Evolutionary conservation across 768 basidiomycete species (phyloP).

Genomic region (Coprinellus micaceus): DNA sequence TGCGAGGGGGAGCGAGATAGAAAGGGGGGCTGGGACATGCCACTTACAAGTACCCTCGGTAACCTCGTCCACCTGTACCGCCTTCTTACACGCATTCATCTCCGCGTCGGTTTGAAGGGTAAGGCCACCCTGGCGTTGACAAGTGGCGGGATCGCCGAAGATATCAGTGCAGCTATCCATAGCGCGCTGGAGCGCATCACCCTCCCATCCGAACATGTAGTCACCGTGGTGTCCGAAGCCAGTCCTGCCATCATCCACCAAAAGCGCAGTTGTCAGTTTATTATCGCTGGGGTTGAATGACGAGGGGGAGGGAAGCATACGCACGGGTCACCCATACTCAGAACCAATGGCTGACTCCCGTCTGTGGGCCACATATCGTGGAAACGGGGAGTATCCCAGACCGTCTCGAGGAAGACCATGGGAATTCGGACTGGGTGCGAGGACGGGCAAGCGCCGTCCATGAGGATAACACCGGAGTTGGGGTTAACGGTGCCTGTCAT

Average conservation of each 20-base stretch:
- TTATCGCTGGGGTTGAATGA: background rate
- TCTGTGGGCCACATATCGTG: constrained; percentile 4
- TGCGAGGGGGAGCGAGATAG: too few species aligned
- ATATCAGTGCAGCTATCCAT: constrained; percentile 2
- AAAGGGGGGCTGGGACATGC: too few species aligned
- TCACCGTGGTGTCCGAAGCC: constrained; percentile 3
- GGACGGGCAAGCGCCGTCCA: constrained; percentile 1
- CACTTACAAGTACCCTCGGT: constrained; percentile 1
- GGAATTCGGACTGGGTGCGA: constrained; percentile 1
- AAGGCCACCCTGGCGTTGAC: background rate
- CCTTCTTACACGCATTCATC: constrained; percentile 3
- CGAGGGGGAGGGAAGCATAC: background rate
- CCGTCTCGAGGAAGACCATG: constrained; percentile 4
- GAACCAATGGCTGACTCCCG: constrained; percentile 1
- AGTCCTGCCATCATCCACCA: background rate
- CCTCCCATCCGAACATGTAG: constrained; percentile 3
- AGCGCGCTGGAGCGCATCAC: constrained; percentile 3
- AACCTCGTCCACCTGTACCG: background rate
- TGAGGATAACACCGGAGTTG: background rate
- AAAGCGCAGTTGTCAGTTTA: background rate
- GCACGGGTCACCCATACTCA: constrained; percentile 5
- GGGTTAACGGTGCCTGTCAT: constrained; percentile 1
- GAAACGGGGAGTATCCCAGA: constrained; percentile 3
- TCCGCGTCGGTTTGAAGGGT: constrained; percentile 1
- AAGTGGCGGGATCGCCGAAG: background rate